Base-by-base conservation (phyloP, 805 yeast genomes). In the Danielozyma ontarioensis region DNA sequence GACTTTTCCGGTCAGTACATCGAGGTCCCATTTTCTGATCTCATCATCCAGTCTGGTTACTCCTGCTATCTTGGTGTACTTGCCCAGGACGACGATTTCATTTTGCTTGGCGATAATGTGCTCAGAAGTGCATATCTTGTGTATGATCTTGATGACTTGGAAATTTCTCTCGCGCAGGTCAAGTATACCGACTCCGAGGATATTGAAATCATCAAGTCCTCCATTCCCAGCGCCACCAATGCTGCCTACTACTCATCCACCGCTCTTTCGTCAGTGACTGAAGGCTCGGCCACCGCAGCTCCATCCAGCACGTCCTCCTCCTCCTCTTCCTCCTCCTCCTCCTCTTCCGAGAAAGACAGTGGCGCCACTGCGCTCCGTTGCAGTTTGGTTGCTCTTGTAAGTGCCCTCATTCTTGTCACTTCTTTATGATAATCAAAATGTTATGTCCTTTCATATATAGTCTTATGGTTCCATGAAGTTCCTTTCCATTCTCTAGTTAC, bases 51-150 rank as follows among this genome's bases (percentile, higher is more conserved):
- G n/a, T 28, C 21, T 25, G 6, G 41, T 13, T 31, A 32, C 16
- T 25, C 19, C 17, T 62, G 68, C 41, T 41, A 39, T 31, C 48
- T 61, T 37, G 62, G 64, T 4, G 42, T 59, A 15, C 33, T 54
- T 19, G 44, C 38, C 11, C 57, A 52, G 17, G 13, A 23, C 13
- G 22, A 25, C 10, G 25, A 28, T 31, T 45, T 45, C 35, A 45
- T 60, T 13, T 65, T 79, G 34, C 61, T 83, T 24, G 93, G 93
- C 8, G 88, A 80, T 50, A 70, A 73, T 29, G 73, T 83, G 49
- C 57, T 83, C 41, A 65, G 84, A 34, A 68, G 73, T 36, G 79
- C 80, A 2, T 82, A 80, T 52, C 67, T 77, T 17, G 85, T 79
- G 12, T 79, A 72, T 53, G 82, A 83, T 53, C 57, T 79, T 32